Base-by-base conservation (phyloP, 2,329 filamentous ascomycete species). In the Phialophora verrucosa region DNA sequence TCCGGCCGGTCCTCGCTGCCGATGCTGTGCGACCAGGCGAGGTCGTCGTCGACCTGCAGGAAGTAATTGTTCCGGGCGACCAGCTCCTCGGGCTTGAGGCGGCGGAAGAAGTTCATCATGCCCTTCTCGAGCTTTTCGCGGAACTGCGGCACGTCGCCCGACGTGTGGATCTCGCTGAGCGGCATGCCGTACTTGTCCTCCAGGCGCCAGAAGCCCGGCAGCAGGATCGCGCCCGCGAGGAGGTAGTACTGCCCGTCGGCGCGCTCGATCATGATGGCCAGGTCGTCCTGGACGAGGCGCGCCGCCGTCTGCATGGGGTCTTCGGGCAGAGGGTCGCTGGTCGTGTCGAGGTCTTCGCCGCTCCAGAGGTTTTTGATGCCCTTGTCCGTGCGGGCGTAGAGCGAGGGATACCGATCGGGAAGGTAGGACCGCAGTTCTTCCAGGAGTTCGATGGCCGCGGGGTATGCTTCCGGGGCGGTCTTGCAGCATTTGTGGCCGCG, bases 161-260 rank as follows among this genome's bases (percentile, higher is more conserved):
- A 88, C 0, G 88, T 92, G 78, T 96, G 92, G 72, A 96, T 93
- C 63, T 93, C 88, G 0, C 87, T 88, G 6, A 96, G 80, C 1
- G 85, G 83, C 91, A 95, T 93, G 27, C 90, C 90, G 74, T 89
- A 87, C 78, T 96, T 96, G 75, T 96, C 91, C 63, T 87, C 82
- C 0, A 96, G 82, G 2, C 91, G 85, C 92, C 92, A 96, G 82
- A 96, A 96, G 0, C 92, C 92, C 0, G 92, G 85, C 0, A 96
- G 83, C 2, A 95, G 82, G 64, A 95, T 88, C 0, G 89, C 84
- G 0, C 68, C 92, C 0, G 91, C 90, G 1, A 93, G 84, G 0
- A 96, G 85, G 75, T 93, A 92, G 80, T 94, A 94, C 76, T 93
- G 87, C 0, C 91, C 91, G 74, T 96, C 91, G 0, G 83, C 76